Base-by-base conservation (phyloP, 2,329 filamentous ascomycete species). In the Botrytis pseudocinerea region DNA sequence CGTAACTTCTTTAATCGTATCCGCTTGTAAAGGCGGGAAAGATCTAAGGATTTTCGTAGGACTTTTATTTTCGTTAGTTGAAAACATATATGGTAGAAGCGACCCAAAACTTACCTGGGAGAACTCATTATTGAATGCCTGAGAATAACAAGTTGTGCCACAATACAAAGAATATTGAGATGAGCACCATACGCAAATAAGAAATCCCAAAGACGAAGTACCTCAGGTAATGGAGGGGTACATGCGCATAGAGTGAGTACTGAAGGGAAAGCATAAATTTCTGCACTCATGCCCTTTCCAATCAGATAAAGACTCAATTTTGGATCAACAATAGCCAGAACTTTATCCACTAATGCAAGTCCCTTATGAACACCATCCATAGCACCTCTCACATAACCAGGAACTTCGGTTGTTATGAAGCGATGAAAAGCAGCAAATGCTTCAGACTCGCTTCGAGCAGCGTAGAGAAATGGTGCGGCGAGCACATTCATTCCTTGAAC, bases 401-500 rank as follows among this genome's bases (percentile, higher is more conserved):
- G 96, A 76, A 93, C 95, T 82, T 98, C 95, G 72, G 88, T 87
- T 1, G 94, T 97, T 76, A 99, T 90, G 76, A 98, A 92, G 61
- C 90, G 91, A 81, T 97, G 91, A 79, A 99, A 98, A 2, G 94
- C 92, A 8, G 93, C 91, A 79, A 97, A 99, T 2, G 96, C 96
- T 83, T 99, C 95, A 10, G 95, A 92, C 83, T 99, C 96, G 81
- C 94, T 97, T 73, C 94, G 91, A 1, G 96, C 95, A 8, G 94
- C 94, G 82, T 99, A 99, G 63, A 99, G 86, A 80, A 99, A 98
- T 0, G 96, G 96, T 0, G 96, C 96, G 16, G 95, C 95, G 25
- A 99, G 88, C 59, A 99, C 96, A 81, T 99, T 99, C 95, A 99
- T 98, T 77, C 96, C 96, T 83, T 99, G 96, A 3, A 99, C 95